Evolutionary conservation across 2,329 filamentous ascomycete genomes (phyloP).

Genomic region (Xylaria sp.): DNA sequence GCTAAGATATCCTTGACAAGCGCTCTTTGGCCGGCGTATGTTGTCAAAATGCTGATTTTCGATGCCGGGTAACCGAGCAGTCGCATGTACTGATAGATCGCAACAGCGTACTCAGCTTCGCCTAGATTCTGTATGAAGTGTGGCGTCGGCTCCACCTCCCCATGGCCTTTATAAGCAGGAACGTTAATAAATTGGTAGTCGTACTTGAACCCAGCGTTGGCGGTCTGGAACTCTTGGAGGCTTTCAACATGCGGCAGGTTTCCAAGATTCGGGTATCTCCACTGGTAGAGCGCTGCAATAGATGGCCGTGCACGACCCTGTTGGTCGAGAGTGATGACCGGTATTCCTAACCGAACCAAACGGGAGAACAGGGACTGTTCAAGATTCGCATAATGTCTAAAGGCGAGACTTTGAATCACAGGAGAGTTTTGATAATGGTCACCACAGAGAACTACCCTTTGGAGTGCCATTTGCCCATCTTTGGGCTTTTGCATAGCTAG

Average conservation of each 20-base stretch:
- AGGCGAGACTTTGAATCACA: conserved; percentile 91
- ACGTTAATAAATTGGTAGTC: conserved; percentile 98
- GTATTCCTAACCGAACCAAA: conserved; percentile 89
- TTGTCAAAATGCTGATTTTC: conserved; percentile 87
- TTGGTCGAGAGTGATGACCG: conserved; percentile 85
- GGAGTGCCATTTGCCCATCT: conserved; percentile 74
- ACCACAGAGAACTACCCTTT: conserved; percentile 89
- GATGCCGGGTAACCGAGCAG: conserved; percentile 86
- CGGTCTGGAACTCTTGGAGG: conserved; percentile 72
- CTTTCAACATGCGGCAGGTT: conserved; percentile 78
- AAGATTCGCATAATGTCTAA: conserved; percentile 92
- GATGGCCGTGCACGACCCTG: conserved; percentile 89
- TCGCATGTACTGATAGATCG: conserved; percentile 96
- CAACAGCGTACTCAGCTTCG: conserved; percentile 96
- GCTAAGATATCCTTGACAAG: conserved; percentile 85
- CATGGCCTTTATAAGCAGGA: conserved; percentile 86
- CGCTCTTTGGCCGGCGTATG: conserved; percentile 90
- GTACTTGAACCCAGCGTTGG: conserved; percentile 90
- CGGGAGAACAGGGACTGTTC: conserved; percentile 95
- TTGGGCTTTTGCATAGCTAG: conserved; percentile 86
- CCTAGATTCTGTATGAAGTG: conserved; percentile 97
- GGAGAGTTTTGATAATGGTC: conserved; percentile 98
- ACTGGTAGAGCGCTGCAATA: conserved; percentile 88
- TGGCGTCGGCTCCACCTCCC: conserved; percentile 86
- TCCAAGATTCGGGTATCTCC: conserved; percentile 83